Evolutionary conservation across 352 stramenopile genomes (phyloP).

Genomic region (Blastocystis sp.): DNA sequence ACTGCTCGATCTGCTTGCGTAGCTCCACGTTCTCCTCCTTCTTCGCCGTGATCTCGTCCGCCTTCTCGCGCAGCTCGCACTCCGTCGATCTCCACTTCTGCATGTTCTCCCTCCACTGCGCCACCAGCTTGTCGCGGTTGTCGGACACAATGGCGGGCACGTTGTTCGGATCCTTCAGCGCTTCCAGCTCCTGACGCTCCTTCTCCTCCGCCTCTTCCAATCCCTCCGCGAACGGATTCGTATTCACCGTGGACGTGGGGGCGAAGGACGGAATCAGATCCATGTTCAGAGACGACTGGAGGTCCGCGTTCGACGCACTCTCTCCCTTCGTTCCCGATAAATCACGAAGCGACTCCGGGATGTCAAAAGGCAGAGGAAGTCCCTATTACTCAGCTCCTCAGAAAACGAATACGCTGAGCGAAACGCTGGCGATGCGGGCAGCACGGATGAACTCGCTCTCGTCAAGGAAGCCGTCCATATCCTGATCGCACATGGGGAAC

Average conservation of each 20-base stretch:
- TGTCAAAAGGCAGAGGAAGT: background rate
- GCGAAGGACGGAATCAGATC: conserved; percentile 6
- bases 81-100: conserved; percentile 4
- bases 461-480: conserved; percentile 50
- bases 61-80: conserved; percentile 10
- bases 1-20: conserved; percentile 33
- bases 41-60: conserved; percentile 12
- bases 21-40: conserved; percentile 33
- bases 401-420: background rate
- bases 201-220: conserved; percentile 5
- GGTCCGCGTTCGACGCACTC: background rate
- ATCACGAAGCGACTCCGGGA: conserved; percentile 16
- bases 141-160: conserved; percentile 59
- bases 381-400: conserved; percentile 23
- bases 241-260: background rate
- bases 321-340: background rate
- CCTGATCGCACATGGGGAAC: conserved; percentile 46
- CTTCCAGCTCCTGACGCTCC: conserved; percentile 24
- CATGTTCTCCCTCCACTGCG: conserved; percentile 36
- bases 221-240: conserved; percentile 36
- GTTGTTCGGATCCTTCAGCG: conserved; percentile 42
- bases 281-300: conserved; percentile 18
- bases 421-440: conserved; percentile 30
- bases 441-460: conserved; percentile 46
- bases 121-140: conserved; percentile 37